phyloP scores from a whole-genome alignment of 441 rosid species.

The Aleurites moluccanus region DNA sequence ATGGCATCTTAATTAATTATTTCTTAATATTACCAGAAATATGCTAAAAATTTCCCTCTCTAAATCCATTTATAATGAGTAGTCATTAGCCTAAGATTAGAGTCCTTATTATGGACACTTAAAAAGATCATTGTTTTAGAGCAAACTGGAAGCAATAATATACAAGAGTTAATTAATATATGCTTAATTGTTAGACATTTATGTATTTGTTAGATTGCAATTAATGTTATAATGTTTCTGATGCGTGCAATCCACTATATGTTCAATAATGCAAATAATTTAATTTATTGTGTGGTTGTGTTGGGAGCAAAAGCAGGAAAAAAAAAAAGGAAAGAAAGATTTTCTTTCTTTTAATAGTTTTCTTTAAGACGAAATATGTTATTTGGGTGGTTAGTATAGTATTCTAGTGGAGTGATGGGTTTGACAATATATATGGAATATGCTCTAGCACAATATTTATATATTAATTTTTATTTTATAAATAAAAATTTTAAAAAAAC shows the following conservation, averaged over 20 bases:
- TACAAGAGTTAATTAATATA: neutral
- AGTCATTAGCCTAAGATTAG: neutral
- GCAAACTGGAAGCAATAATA: neutral
- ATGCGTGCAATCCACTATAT: conserved; percentile 2
- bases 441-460: neutral
- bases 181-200: neutral
- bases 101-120: neutral
- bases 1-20: neutral
- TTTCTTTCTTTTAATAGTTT: neutral
- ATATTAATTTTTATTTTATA: too few relatives aligned
- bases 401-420: too few relatives aligned
- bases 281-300: neutral
- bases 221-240: neutral
- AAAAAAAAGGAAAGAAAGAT: neutral
- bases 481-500: too few relatives aligned
- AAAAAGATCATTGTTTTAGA: neutral
- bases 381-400: neutral
- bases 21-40: neutral
- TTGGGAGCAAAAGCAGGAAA: neutral
- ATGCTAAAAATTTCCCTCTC: too few relatives aligned
- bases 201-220: neutral
- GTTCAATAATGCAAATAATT: neutral
- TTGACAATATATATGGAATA: neutral
- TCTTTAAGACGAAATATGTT: neutral
- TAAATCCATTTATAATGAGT: too few relatives aligned